Evolutionary conservation across 1,284 basidiomycete genomes (phyloP), one percentile per base, ranked within the genome.

Genomic region (Cerioporus squamosus): DNA sequence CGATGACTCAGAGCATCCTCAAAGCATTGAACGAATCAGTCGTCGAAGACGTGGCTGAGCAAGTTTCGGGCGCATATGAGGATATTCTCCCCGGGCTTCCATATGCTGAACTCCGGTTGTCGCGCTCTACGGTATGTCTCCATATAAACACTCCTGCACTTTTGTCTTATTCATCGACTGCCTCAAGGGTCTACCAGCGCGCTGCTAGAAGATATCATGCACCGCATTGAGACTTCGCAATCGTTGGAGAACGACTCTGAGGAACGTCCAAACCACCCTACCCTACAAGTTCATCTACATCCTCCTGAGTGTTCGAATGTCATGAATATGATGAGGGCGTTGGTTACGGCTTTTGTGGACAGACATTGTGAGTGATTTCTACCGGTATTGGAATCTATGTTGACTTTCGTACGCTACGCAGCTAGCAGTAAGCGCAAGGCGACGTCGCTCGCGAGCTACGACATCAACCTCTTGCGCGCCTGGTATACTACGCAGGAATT

Each of bases 81-180:
- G 61, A 71, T 39, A 54, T 66, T 12, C 66, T 76, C 0, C 72
- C 88, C 77, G 64, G 82, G 60, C 61, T 81, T 77, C 89, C 89
- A 81, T 62, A 81, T 68, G 56, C 79, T 73, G 75, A 87, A 84
- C 68, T 91, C 83, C 86, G 77, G 72, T 87, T 77, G 50, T 86
- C 70, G 71, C 81, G 2, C 74, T 91, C 42, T 56, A 53, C 18
- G 59, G 63, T 63, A 53, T 9, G 55, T 42, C 31, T 20, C 6
- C 9, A 6, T n/a, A 18, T 6, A 40, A 36, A 38, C 39, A 45
- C 18, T 50, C 17, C 4, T 26, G 36, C 24, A 5, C 44, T 23
- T 8, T 42, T 61, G 8, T 46, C 56, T 63, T 47, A 53, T 20
- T 6, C 8, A 15, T 10, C 1, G 6, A 39, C 23, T 24, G n/a